Percentiles rank a stretch among this genome's conserved stretches.
Conservation (phyloP, 805 yeast species). For the Saccharomycopsis fodiens region DNA sequence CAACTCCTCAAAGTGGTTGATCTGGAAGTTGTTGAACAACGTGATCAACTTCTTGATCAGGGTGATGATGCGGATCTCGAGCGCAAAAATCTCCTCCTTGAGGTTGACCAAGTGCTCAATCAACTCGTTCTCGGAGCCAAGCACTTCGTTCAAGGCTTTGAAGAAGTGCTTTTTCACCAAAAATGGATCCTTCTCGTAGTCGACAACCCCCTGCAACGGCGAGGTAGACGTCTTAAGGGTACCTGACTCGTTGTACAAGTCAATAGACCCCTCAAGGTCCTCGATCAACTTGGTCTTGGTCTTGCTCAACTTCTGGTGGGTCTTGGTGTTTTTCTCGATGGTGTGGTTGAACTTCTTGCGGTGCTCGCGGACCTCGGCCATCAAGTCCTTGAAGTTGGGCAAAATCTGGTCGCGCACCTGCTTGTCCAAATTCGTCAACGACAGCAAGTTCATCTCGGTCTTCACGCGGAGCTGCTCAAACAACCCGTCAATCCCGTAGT, state of each 20-base stretch:
- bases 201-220: neutral
- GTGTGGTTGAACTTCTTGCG: constrained; percentile 15
- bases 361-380: constrained; percentile 8
- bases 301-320: constrained; percentile 11
- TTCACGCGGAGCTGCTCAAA: constrained; percentile 18
- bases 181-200: constrained; percentile 20
- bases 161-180: constrained; percentile 19
- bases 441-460: constrained; percentile 17
- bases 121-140: constrained; percentile 11
- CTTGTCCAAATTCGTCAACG: constrained; percentile 15
- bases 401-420: constrained; percentile 16
- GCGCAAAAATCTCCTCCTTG: constrained; percentile 19
- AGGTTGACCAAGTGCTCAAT: constrained; percentile 14
- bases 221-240: constrained; percentile 6
- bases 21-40: constrained; percentile 19
- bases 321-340: constrained; percentile 17
- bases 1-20: constrained; percentile 17
- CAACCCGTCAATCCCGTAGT: constrained; percentile 20
- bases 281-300: constrained; percentile 13
- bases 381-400: constrained; percentile 18
- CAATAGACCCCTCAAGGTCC: constrained; percentile 17
- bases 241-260: constrained; percentile 5
- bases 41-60: constrained; percentile 15
- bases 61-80: constrained; percentile 16
- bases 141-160: constrained; percentile 18